Conservation (phyloP, 2,329 filamentous ascomycete genomes). For the Alternaria incomplexa region DNA sequence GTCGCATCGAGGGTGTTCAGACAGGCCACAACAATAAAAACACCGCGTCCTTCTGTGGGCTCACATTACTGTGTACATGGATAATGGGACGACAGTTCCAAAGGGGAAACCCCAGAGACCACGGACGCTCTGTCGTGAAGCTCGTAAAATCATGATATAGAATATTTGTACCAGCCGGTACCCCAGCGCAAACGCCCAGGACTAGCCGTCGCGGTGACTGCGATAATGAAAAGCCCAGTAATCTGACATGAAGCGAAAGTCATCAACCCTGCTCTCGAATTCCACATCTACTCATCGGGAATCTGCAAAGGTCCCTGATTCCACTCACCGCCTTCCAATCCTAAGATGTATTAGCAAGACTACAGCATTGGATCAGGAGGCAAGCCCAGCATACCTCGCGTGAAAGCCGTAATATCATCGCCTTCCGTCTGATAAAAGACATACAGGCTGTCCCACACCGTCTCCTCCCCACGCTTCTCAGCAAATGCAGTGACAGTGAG, state of each 20-base stretch:
- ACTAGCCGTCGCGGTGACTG: not conserved
- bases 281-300: constrained; percentile 20
- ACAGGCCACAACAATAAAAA: not conserved
- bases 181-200: not conserved
- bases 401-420: constrained; percentile 40
- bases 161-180: not conserved
- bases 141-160: not conserved
- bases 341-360: not conserved
- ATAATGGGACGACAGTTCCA: not conserved
- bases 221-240: not conserved
- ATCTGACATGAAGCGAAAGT: not conserved
- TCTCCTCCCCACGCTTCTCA: constrained; percentile 16
- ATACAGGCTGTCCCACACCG: constrained; percentile 36
- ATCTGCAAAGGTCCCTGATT: constrained; percentile 32
- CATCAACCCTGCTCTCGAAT: not conserved
- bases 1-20: not conserved
- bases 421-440: constrained; percentile 42
- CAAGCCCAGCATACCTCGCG: constrained; percentile 10
- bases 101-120: not conserved
- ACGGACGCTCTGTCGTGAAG: not conserved
- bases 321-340: constrained; percentile 36
- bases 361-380: not conserved
- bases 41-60: not conserved
- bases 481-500: constrained; percentile 47
- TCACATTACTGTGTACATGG: not conserved